Evolutionary conservation across 1,284 basidiomycete genomes (phyloP), one percentile per base, ranked within the genome.

Genomic region (Coniferiporia sulphurascens): DNA sequence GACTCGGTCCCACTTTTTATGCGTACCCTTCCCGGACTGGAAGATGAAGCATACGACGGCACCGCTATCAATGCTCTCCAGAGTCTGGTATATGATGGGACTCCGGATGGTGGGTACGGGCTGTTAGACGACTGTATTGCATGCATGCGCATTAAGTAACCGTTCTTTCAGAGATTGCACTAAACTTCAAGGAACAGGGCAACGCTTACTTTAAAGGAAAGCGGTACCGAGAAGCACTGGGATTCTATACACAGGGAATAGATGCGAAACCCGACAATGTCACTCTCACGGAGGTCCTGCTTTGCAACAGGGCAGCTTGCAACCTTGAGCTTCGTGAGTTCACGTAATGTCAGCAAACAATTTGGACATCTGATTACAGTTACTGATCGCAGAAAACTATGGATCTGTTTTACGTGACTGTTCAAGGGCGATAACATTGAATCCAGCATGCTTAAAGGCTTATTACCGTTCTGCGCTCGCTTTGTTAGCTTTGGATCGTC

Each of bases 121-220:
- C 38, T 4, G 38, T 15, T 51, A 2, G n/a, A 38, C 10, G 27
- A 36, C 27, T 5, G 5, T 27, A 27, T 27, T 27, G 27, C 27
- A 27, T 27, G 27, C 27, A 27, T 27, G 27, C 27, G 5, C 27
- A 27, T 2, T 27, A 27, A 5, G 5, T 27, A 27, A 27, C 27
- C 27, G 27, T 5, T 27, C 27, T 27, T 27, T 27, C 66, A 96
- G 96, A 99, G 72, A 80, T 93, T 65, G 93, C 95, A 0, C 78
- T 84, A 63, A 95, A 92, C 71, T 98, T 98, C 74, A 98, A 98
- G 72, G 84, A 91, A 56, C 93, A 98, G 71, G 96, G 94, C 2
- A 98, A 98, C 71, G 92, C 95, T 59, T 94, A 97, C 68, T 98
- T 92, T 75, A 86, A 85, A 63, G 88, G 87, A 21, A 93, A 91